phyloP scores from a whole-genome alignment of 106 monocot species.

The Alisma plantagoaquatica region DNA sequence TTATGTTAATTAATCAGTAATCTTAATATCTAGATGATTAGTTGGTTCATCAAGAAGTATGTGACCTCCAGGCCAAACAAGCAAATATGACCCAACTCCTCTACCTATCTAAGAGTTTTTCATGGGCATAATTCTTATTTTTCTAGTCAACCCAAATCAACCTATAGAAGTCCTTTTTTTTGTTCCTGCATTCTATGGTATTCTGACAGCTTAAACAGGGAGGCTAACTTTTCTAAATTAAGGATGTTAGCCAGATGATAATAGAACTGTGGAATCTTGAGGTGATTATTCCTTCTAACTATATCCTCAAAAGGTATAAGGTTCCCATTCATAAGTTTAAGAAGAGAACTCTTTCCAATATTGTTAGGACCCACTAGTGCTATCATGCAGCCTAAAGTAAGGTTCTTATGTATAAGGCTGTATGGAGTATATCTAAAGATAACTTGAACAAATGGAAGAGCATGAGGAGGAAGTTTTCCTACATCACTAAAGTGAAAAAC shows the following conservation, averaged over 20 bases:
- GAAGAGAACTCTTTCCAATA: constrained; percentile 94
- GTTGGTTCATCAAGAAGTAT: constrained; percentile 86
- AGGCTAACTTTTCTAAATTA: constrained; percentile 76
- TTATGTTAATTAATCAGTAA: constrained; percentile 72
- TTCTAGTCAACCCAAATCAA: constrained; percentile 69
- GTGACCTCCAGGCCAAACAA: constrained; percentile 76
- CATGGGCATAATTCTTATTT: constrained; percentile 83
- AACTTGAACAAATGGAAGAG: constrained; percentile 88
- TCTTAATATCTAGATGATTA: constrained; percentile 82
- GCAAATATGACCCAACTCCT: constrained; percentile 79
- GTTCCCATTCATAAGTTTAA: constrained; percentile 96
- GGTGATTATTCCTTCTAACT: constrained; percentile 91
- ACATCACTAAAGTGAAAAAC: constrained; percentile 88
- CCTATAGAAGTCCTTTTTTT: constrained; percentile 73
- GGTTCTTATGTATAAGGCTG: constrained; percentile 71
- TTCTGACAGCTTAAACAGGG: constrained; percentile 76
- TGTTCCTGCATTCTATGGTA: constrained; percentile 89
- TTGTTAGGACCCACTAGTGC: constrained; percentile 95
- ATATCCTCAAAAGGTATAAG: constrained; percentile 72
- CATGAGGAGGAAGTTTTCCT: constrained; percentile 90
- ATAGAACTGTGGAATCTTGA: constrained; percentile 88
- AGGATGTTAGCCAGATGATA: constrained; percentile 93
- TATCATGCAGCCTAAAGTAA: constrained; percentile 80
- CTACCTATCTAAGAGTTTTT: constrained; percentile 78
- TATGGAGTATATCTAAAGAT: constrained; percentile 86